These are phyloP conservation scores for Bryum argenteum DNA, from an alignment of 225 moss, liverwort and hornwort species.

Conservation along the genomic window DNA sequence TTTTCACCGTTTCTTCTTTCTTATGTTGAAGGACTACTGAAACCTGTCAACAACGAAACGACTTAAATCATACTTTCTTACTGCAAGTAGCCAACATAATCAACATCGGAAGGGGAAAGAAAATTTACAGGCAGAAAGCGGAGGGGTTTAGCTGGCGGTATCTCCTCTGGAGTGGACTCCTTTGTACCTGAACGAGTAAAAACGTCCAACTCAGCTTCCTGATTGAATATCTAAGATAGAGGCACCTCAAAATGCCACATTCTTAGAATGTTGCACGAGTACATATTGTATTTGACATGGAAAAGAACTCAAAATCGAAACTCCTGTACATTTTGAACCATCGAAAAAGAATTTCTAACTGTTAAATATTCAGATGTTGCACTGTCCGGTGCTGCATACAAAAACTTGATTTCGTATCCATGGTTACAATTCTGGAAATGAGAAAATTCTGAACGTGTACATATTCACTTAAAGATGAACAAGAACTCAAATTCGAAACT, in stretches of 20 bases:
- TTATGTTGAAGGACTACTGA: constrained; percentile 52
- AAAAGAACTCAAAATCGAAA: too few relatives aligned
- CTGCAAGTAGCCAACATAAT: not conserved
- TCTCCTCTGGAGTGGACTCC: constrained; percentile 62
- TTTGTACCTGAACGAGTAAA: constrained; percentile 44
- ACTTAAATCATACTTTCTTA: constrained; percentile 2
- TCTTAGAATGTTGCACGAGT: not conserved
- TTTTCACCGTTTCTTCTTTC: constrained; percentile 47
- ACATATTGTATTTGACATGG: not conserved
- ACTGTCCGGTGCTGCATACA: too few relatives aligned
- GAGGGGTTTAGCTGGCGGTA: constrained; percentile 43
- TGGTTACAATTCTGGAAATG: too few relatives aligned
- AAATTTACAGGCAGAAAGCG: constrained; percentile 56
- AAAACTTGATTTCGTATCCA: too few relatives aligned
- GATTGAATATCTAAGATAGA: not conserved
- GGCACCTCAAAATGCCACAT: not conserved
- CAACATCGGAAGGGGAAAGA: not conserved
- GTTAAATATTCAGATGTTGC: too few relatives aligned
- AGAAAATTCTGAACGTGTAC: too few relatives aligned
- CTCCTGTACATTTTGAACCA: too few relatives aligned
- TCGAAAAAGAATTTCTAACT: too few relatives aligned
- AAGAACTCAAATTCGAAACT: too few relatives aligned
- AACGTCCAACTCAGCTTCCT: not conserved
- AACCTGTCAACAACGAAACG: constrained; percentile 40
- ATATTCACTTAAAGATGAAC: too few relatives aligned